Conservation (phyloP, 2,329 filamentous ascomycete genomes). For the Fusarium pilosicola region DNA sequence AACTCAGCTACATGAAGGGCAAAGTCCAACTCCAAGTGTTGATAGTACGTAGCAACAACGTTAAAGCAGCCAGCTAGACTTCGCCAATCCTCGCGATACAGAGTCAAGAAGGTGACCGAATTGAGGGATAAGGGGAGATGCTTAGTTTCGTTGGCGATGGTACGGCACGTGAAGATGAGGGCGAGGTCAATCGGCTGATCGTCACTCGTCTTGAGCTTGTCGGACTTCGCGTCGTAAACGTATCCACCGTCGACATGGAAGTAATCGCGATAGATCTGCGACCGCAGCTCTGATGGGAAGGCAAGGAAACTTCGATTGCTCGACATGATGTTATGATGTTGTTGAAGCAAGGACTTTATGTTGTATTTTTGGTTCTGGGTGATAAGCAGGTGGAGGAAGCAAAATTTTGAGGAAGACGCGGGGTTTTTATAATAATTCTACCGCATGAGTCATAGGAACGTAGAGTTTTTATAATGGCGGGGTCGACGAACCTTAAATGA, state of each 20-base stretch:
- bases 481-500: too few relatives aligned
- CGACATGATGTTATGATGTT: too few relatives aligned
- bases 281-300: background rate
- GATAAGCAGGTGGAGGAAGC: too few relatives aligned
- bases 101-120: background rate
- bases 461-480: too few relatives aligned
- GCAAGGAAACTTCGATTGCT: too few relatives aligned
- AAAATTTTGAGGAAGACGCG: too few relatives aligned
- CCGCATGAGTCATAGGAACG: too few relatives aligned
- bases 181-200: background rate
- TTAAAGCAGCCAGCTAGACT: slow-evolving; percentile 3
- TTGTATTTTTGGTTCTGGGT: too few relatives aligned
- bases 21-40: background rate
- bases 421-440: too few relatives aligned
- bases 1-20: background rate
- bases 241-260: slow-evolving; percentile 17
- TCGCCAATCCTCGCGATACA: background rate
- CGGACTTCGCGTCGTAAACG: background rate
- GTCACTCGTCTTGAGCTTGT: slow-evolving; percentile 1
- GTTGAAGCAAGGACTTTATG: too few relatives aligned
- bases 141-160: background rate
- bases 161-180: slow-evolving; percentile 20
- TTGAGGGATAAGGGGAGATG: background rate
- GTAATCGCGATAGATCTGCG: background rate
- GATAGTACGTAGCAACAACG: accelerated